Base-by-base conservation (phyloP, 2,329 filamentous ascomycete species). In the Fusarium sp. region DNA sequence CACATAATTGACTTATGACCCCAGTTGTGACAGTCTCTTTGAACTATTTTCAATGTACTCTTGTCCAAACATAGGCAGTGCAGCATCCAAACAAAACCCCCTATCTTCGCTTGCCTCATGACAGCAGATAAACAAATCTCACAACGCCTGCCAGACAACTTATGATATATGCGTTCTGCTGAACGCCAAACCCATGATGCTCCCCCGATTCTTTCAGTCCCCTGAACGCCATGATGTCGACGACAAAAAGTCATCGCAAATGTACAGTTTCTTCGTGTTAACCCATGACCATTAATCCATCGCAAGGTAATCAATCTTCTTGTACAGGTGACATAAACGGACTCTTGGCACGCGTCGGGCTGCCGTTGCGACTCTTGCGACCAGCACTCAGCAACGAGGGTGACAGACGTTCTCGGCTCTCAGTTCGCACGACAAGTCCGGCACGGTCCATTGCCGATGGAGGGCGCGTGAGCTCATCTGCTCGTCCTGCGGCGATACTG, bases 341-440 rank as follows among this genome's bases (percentile, higher is more conserved):
- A 64, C 87, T 89, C 76, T 89, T 90, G 65, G 85, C 70, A 71
- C 88, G 81, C 11, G 88, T 89, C 10, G 87, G 87, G 72, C 87
- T 89, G 21, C 80, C 83, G 17, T 85, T 82, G 57, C 87, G 82
- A 77, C 87, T 89, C 76, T 87, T 82, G 77, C 88, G 79, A 24
- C 88, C 87, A 3, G 86, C 86, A 50, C 83, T 85, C 64, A 88
- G 77, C 80, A 86, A 70, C 10, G 82, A 86, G 15, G 88, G 85
- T 17, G 87, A 84, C 38, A 98, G 80, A 60, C 93, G 86, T 76
- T 98, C 96, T 54, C 94, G 85, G 76, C 94, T 97, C 76, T 98
- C 95, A 1, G 93, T 97, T 70, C 95, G 84, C 4, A 94, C 88
- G 55, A 93, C 90, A 67, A 98, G 78, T 2, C 94, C 94, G 46